A percentile compares a stretch with the other conserved stretches of the same genome.
Conservation (phyloP, 2,329 filamentous ascomycete genomes). For the Xylaria digitata region DNA sequence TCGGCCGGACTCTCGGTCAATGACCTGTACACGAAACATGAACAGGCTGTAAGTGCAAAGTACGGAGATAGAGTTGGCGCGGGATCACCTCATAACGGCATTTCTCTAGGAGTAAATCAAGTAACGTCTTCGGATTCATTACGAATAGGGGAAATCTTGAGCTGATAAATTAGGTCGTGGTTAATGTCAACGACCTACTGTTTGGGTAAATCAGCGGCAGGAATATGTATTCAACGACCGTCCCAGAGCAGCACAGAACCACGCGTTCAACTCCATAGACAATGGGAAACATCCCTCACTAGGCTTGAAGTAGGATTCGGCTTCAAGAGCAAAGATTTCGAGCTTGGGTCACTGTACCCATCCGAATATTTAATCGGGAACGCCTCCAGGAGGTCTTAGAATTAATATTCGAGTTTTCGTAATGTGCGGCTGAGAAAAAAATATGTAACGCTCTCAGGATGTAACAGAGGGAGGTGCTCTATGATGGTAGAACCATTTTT, state of each 20-base stretch:
- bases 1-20: neutral
- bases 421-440: neutral
- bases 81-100: neutral
- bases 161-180: neutral
- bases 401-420: neutral
- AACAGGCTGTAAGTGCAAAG: neutral
- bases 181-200: neutral
- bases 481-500: conserved; percentile 8
- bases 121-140: neutral
- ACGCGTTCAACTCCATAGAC: neutral
- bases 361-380: neutral
- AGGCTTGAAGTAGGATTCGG: neutral
- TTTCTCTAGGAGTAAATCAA: neutral
- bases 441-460: conserved; percentile 3
- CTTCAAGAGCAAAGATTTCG: neutral
- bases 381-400: neutral
- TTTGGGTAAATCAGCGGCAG: neutral
- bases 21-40: neutral
- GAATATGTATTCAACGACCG: neutral
- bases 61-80: neutral
- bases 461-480: conserved; percentile 5
- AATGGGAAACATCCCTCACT: neutral
- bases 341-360: neutral
- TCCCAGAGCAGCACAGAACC: neutral
- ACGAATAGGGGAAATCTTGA: neutral